Percentiles rank a stretch among this genome's conserved stretches.
Evolutionary conservation across 176 grass and related monocot species (phyloP).

Genomic region (Calamus simplicifolius): DNA sequence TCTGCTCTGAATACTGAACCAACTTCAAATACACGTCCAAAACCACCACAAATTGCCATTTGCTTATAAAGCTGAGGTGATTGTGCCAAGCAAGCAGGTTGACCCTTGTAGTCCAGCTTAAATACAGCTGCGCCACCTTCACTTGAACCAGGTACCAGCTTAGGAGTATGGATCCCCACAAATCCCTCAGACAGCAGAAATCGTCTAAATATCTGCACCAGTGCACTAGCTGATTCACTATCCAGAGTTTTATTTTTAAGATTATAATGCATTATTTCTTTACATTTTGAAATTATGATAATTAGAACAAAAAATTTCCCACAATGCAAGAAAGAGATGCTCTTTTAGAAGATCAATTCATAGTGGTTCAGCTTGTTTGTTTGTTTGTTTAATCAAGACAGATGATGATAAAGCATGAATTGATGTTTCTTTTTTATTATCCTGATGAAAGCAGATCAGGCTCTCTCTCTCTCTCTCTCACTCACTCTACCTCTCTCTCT

Average conservation of each 20-base stretch:
- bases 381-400: too few species aligned
- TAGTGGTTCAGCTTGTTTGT: too few species aligned
- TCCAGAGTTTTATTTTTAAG: background rate
- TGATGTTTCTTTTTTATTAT: too few species aligned
- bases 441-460: too few species aligned
- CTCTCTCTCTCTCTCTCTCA: too few species aligned
- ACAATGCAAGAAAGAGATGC: too few species aligned
- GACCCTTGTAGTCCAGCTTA: slow-evolving; percentile 82
- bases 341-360: too few species aligned
- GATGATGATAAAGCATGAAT: too few species aligned
- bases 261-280: background rate
- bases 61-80: slow-evolving; percentile 87
- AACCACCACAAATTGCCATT: slow-evolving; percentile 74
- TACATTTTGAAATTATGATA: too few species aligned
- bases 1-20: slow-evolving; percentile 86
- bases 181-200: slow-evolving; percentile 64
- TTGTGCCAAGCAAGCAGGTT: slow-evolving; percentile 86
- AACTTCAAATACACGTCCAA: slow-evolving; percentile 85
- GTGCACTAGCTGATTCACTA: too few species aligned
- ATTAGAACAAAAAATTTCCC: too few species aligned
- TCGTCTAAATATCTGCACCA: slow-evolving; percentile 56
- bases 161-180: slow-evolving; percentile 80
- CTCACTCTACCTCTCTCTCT: too few species aligned
- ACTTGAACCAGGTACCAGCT: slow-evolving; percentile 66
- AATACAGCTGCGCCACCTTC: slow-evolving; percentile 97